These are phyloP conservation scores for Plasmodium inui DNA, from an alignment of 169 alveolate genomes.

Conservation along the genomic window DNA sequence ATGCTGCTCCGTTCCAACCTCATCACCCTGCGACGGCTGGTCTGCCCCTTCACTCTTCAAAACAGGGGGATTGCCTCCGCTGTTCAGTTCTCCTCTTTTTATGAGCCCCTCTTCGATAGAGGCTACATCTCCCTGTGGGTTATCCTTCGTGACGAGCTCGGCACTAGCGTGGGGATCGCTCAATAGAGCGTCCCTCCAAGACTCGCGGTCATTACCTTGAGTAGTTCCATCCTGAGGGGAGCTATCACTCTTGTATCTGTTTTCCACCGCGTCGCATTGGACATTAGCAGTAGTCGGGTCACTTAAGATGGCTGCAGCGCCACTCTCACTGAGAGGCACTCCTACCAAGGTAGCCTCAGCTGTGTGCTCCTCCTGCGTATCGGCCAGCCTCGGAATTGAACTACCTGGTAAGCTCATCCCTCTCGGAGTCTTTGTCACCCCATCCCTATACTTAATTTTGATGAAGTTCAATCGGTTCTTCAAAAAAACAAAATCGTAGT, in stretches of 20 bases:
- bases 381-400: neutral
- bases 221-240: neutral
- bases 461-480: slow-evolving; percentile 56
- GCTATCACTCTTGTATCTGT: neutral
- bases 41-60: neutral
- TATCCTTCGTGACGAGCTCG: neutral
- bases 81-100: neutral
- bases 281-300: neutral
- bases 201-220: neutral
- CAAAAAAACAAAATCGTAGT: slow-evolving; percentile 54
- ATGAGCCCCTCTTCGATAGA: neutral
- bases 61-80: neutral
- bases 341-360: neutral
- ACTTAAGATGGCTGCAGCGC: neutral
- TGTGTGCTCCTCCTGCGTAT: neutral
- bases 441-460: slow-evolving; percentile 10
- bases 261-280: neutral
- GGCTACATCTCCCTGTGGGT: neutral
- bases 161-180: neutral
- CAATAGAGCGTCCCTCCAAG: neutral
- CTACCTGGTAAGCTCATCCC: neutral
- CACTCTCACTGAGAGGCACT: neutral
- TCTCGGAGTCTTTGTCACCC: neutral
- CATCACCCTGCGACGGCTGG: neutral
- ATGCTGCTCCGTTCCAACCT: too few species aligned